Base-by-base conservation (phyloP, 345 rosid genomes). In the Citrus sp. region DNA sequence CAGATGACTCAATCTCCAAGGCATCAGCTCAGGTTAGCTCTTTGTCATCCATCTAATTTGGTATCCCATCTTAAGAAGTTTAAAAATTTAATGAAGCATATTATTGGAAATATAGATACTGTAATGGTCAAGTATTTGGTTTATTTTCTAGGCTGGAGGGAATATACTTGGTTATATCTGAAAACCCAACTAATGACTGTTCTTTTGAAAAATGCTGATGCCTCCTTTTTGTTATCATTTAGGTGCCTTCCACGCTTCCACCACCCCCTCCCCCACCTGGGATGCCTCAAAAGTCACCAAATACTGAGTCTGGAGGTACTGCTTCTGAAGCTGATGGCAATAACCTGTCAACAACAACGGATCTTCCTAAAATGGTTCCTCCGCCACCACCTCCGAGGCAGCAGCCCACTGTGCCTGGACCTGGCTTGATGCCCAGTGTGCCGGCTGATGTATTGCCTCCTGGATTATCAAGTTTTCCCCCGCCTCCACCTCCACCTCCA, bases 311-410 rank as follows among this genome's bases (percentile, higher is more conserved):
- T 74, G 92, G 88, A 77, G 79, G 80, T 74, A 85, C 74, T 75
- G 80, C 83, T 75, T 76, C 87, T 34, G 93, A 88, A 77, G 78
- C 82, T 60, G 92, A 90, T 79, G 40, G 79, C 21, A 81, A 69
- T 86, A 85, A 78, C 85, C 82, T 80, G 79, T 71, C 84, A 30
- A 86, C 82, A 12, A 78, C 82, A 55, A 88, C 46, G 28, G 97
- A 89, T 80, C 76, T 78, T 49, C 18, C 82, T 59, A 85, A 82
- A 61, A 86, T 91, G 92, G 89, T 88, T 84, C 92, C 97, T 25
- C 98, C 96, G 27, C 99, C 94, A 0, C 98, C 98, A 58, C 96
- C 98, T 76, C 92, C 94, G 19, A 81, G 89, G 87, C 89, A 86
- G 76, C 91, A 80, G 42, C 85, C 90, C 78, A 69, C 84, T 74